These are phyloP conservation scores for Hyphopichia pseudoburtonii DNA, from an alignment of 1,139 yeast species.

Conservation along the genomic window DNA sequence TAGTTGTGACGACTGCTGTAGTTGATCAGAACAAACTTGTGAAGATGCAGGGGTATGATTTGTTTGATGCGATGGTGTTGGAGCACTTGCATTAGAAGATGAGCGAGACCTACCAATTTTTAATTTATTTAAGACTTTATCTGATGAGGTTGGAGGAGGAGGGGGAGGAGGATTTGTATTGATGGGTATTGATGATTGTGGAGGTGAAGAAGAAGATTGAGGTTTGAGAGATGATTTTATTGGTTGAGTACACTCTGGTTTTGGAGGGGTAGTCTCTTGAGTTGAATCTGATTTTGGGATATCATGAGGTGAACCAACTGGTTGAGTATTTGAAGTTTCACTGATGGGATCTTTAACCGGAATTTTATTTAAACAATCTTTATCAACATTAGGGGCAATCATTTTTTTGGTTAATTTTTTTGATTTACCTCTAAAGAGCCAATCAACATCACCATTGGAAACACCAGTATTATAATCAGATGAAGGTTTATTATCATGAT, in stretches of 20 bases:
- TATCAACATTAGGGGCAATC: conserved; percentile 12
- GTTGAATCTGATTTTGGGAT: too few relatives aligned
- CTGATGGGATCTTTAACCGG: not conserved
- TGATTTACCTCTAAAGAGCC: conserved; percentile 69
- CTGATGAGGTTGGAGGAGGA: conserved; percentile 12
- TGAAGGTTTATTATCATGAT: not conserved
- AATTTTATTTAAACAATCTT: not conserved
- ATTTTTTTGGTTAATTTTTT: conserved; percentile 52
- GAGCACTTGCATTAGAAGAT: not conserved
- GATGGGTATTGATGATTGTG: too few relatives aligned
- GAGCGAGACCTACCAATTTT: conserved; percentile 32
- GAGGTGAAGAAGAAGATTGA: too few relatives aligned
- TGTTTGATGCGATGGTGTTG: too few relatives aligned
- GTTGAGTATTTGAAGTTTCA: not conserved
- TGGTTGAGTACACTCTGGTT: too few relatives aligned
- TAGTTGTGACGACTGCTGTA: not conserved
- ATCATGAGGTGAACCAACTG: not conserved
- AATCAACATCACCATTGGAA: conserved; percentile 71
- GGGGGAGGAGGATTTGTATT: too few relatives aligned
- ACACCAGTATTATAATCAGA: conserved; percentile 49
- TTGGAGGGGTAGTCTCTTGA: too few relatives aligned
- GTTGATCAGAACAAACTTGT: too few relatives aligned
- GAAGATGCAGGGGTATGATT: too few relatives aligned
- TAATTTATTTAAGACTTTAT: conserved; percentile 22
- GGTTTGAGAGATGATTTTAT: not conserved